Base-by-base conservation (phyloP, 805 yeast species). In the Scheffersomyces coipomensis region DNA sequence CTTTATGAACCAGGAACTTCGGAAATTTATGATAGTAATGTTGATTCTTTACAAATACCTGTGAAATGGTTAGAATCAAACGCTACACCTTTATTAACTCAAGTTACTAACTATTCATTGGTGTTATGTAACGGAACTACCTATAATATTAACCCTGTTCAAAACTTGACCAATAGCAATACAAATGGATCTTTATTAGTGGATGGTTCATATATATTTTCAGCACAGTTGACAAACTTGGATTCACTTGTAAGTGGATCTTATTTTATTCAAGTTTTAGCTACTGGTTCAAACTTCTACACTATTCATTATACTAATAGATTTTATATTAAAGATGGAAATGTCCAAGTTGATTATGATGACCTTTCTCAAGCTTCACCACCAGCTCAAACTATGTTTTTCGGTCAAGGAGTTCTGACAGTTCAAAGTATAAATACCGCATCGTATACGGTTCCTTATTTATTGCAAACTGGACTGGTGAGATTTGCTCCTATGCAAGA, bases 281-380 rank as follows among this genome's bases (percentile, higher is more conserved):
- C 30, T 13, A n/a, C 7, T 5, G 10, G 30, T 27, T 8, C 7
- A 5, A 15, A 7, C 17, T 27, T 27, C 11, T 27, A 13, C 15
- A 27, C 30, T 27, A 27, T 27, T 27, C 30, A 27, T 27, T 27
- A 27, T 15, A 27, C 30, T 12, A 27, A 27, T 27, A 27, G 30
- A 27, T 27, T 27, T 11, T 27, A 13, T 13, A n/a, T 27, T 15
- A 24, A 24, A 24, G 11, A 8, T 10, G 5, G 13, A 8, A 13
- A 5, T 27, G 11, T 13, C 5, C 6, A 7, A 13, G 18, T 13
- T 27, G 18, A 5, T 27, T 8, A 25, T 12, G 17, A 27, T 6
- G 18, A 27, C 15, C 12, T 27, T 8, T 27, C 18, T 13, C 30
- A 27, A 13, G 18, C 18, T 27, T 27, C 30, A 27, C 30, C 30